phyloP scores from a whole-genome alignment of 108 stramenopile genomes.

The Conticribra guillardii region DNA sequence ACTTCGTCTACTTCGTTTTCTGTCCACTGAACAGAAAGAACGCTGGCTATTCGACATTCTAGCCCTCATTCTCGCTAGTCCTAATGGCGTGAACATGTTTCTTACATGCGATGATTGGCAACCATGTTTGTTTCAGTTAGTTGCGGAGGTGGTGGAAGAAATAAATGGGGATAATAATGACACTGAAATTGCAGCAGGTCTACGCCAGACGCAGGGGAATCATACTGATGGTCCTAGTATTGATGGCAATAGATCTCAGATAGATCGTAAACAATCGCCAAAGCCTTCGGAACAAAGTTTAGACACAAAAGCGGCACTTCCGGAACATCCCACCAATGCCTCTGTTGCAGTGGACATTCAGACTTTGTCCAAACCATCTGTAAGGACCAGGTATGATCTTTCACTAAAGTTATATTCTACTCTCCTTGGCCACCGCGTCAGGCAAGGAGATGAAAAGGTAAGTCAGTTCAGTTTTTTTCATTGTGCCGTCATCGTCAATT shows the following conservation, averaged over 20 bases:
- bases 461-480: background rate
- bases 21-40: slow-evolving; percentile 61
- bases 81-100: slow-evolving; percentile 42
- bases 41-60: slow-evolving; percentile 72
- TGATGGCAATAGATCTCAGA: no score
- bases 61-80: slow-evolving; percentile 44
- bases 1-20: slow-evolving; percentile 75
- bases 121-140: slow-evolving; percentile 72
- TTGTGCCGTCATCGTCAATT: no score
- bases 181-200: no score
- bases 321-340: slow-evolving; percentile 2
- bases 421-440: slow-evolving; percentile 72
- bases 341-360: slow-evolving; percentile 22
- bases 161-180: slow-evolving; percentile 31
- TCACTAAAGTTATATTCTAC: slow-evolving; percentile 76
- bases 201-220: no score
- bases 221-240: no score
- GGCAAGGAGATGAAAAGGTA: slow-evolving; percentile 69
- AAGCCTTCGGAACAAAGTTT: no score
- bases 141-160: slow-evolving; percentile 78
- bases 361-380: slow-evolving; percentile 46
- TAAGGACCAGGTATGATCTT: slow-evolving; percentile 64
- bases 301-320: no score
- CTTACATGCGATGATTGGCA: slow-evolving; percentile 76
- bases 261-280: no score